Evolutionary conservation across 148 eudicot species (phyloP), one percentile per base, ranked within the genome.

Genomic region (Fagopyrum tataricum): DNA sequence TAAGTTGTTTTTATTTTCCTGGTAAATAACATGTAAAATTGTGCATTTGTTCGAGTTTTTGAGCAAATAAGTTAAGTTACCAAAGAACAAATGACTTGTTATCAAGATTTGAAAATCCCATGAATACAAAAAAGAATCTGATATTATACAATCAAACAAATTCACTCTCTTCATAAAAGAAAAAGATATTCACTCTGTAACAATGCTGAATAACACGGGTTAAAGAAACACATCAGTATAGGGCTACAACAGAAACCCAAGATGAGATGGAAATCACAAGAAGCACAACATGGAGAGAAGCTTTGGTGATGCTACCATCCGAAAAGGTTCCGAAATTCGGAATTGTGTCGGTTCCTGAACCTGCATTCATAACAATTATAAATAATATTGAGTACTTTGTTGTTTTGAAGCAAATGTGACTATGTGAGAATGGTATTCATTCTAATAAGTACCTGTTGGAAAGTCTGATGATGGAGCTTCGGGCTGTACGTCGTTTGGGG

Each of bases 381-480:
- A 37, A 59, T 21, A 59, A 12, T 26, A 42, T 31, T 26, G 31
- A 13, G 7, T 13, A 62, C 17, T 31, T 62, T 23, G 5, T 12
- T 23, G 39, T 9, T 23, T 9, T 58, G 13, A 23, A 4, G n/a
- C n/a, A 58, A 1, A n/a, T 53, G 6, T 37, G 3, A 67, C n/a
- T n/a, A n/a, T n/a, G n/a, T n/a, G 3, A 6, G 2, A 67, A 18
- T 9, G 20, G 39, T 59, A 26, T 59, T 59, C 39, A 59, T 6
- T 67, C 13, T 15, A 26, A 31, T n/a, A n/a, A n/a, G n/a, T 81
- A 81, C 84, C 84, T 72, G 84, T 67, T 37, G 84, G 84, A 31
- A 81, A 56, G 47, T 75, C 74, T 12, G 78, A 73, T 52, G 79
- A 39, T 70, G 85, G 80, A n/a, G 70, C 71, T 74, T 74, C 31